Evolutionary conservation across 371 early-diverging fungal genomes (phyloP), one percentile per base, ranked within the genome.

Genomic region (Mortierella sp.): DNA sequence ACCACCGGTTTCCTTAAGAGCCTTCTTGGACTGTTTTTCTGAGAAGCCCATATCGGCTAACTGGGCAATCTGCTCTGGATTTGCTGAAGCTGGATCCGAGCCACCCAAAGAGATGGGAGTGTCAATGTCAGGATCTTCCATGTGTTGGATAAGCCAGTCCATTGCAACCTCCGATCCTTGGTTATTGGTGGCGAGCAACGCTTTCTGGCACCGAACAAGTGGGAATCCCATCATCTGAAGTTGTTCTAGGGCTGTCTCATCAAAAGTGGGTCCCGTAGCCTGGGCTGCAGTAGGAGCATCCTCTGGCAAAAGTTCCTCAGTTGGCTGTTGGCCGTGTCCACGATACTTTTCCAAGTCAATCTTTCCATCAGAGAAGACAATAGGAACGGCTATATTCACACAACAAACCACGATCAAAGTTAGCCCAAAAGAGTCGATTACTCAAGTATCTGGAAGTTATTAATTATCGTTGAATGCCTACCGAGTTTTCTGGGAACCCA

Each of bases 11-110:
- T 95, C 92, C 60, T 81, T 72, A 52, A 99, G 86, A 19, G 96
- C 99, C 63, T 88, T 88, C 64, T 89, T 90, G 23, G 95, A 97
- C 66, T 96, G 95, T 16, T 83, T 84, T 29, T 82, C 72, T 3
- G 92, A 86, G 76, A 99, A 99, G 15, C 99, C 99, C 98, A 98
- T 98, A 25, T 92, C 95, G 58, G 88, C 86, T 66, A 99, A 81
- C 64, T 85, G 86, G 21, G 74, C 57, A 14, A 96, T 82, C 7
- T 85, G 85, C 18, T 57, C 89, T 0, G 84, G 86, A 37, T 83
- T 75, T 64, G 84, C 66, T 3, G 75, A 48, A 11, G 75, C 44
- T 21, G 81, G 57, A 3, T 68, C 51, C 25, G 61, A 60, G 26
- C 60, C 61, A 71, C 74, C 19, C 46, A 51, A 23, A 19, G 28